Base-by-base conservation (phyloP, 2,329 filamentous ascomycete species). In the Fusarium veterinarium region DNA sequence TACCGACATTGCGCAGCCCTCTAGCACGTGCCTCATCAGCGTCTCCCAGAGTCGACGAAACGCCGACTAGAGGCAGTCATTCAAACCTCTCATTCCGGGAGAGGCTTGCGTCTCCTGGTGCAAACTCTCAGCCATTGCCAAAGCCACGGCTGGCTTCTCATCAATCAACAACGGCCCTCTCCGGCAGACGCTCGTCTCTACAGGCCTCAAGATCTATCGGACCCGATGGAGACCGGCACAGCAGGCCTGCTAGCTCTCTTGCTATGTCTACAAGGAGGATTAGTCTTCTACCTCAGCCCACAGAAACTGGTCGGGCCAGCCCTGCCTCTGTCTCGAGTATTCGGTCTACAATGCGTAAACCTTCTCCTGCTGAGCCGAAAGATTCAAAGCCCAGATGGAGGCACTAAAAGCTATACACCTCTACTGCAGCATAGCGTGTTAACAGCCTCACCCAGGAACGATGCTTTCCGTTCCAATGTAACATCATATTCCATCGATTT, bases 181-280 rank as follows among this genome's bases (percentile, higher is more conserved):
- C 81, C 44, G 85, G 82, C 60, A 85, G 89, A 25, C 85, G 89
- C 35, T 83, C 85, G 10, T 90, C 89, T 1, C 78, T 90, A 31
- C 88, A 90, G 60, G 86, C 87, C 6, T 81, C 83, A 20, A 76
- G 76, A 42, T 78, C 84, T 67, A 76, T 81, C 66, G 67, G 79
- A 61, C 64, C 72, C 14, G 76, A 78, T 19, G 78, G 76, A 35
- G 78, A 80, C 74, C 74, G 69, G 69, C 30, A 79, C 74, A 75
- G 80, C 78, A 85, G 90, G 35, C 86, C 90, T 16, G 86, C 86
- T 46, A 91, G 88, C 77, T 91, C 90, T 6, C 76, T 91, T 48
- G 86, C 88, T 11, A 80, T 82, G 5, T 76, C 80, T 25, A 84
- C 81, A 63, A 82, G 89, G 67, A 86, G 89, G 35, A 83, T 80